phyloP scores from a whole-genome alignment of 2,329 filamentous ascomycete species.

The Clonostachys rhizophaga region DNA sequence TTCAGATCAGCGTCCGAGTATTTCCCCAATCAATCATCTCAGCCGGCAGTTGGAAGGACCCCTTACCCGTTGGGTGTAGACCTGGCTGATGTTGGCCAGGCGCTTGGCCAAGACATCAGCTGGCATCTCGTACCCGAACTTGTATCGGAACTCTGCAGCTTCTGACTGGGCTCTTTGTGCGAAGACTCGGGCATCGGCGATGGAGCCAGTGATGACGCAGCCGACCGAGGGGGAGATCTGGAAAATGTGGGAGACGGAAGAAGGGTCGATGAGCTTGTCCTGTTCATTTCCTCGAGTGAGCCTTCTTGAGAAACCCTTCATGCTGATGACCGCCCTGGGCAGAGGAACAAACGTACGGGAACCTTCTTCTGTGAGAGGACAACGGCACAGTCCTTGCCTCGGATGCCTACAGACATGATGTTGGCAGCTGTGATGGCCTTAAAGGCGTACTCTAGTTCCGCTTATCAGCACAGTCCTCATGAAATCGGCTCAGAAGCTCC shows the following conservation, averaged over 20 bases:
- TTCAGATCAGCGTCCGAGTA: neutral
- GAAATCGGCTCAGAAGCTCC: too few species aligned
- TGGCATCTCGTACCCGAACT: constrained; percentile 99
- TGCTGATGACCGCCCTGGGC: neutral
- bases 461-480: constrained; percentile 11
- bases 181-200: constrained; percentile 92
- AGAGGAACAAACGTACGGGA: constrained; percentile 60
- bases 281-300: constrained; percentile 26
- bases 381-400: constrained; percentile 95
- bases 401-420: constrained; percentile 94
- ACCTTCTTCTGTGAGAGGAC: constrained; percentile 99
- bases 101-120: constrained; percentile 95
- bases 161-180: constrained; percentile 91
- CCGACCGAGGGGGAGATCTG: constrained; percentile 93
- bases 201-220: constrained; percentile 97
- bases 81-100: constrained; percentile 97
- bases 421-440: constrained; percentile 99
- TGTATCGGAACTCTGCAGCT: constrained; percentile 97
- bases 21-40: neutral
- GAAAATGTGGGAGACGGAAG: constrained; percentile 97
- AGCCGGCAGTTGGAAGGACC: neutral
- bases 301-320: neutral
- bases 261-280: constrained; percentile 98
- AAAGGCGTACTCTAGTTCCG: constrained; percentile 89
- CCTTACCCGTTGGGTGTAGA: constrained; percentile 91